phyloP scores from a whole-genome alignment of 495 filamentous ascomycete genomes.

The Aspergillus sclerotioniger region DNA sequence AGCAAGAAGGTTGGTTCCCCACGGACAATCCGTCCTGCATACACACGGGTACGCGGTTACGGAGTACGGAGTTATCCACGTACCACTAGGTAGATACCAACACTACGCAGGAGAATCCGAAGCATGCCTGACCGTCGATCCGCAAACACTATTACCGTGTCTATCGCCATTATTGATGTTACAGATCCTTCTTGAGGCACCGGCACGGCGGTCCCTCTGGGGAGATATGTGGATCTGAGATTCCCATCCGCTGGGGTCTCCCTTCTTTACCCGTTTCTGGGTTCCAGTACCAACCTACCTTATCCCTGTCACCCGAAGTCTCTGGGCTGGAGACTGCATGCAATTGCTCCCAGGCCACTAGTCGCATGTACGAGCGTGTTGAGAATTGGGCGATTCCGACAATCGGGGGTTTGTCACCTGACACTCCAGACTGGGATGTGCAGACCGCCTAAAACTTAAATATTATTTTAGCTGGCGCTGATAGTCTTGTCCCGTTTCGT shows the following conservation, averaged over 20 bases:
- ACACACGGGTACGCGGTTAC: constrained; percentile 6
- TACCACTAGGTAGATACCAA: background rate
- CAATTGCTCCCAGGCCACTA: background rate
- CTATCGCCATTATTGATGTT: constrained; percentile 8
- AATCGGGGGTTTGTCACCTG: constrained; percentile 13
- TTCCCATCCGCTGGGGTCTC: constrained; percentile 9
- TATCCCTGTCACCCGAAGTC: background rate
- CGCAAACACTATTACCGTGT: constrained; percentile 2
- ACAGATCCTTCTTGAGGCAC: constrained; percentile 20
- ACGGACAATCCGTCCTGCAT: constrained; percentile 20
- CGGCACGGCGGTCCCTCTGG: constrained; percentile 32
- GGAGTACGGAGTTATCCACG: constrained; percentile 9
- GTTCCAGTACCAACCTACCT: background rate
- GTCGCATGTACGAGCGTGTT: background rate
- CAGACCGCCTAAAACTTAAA: background rate
- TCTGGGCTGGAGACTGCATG: background rate
- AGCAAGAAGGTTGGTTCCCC: constrained; percentile 11
- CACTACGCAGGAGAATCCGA: constrained; percentile 4
- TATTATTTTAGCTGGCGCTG: background rate
- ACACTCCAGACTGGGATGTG: background rate
- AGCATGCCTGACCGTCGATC: constrained; percentile 15
- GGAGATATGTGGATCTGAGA: constrained; percentile 33
- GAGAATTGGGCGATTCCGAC: constrained; percentile 5
- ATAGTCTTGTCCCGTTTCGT: background rate
- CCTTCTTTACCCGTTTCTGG: constrained; percentile 1